Base-by-base conservation (phyloP, 1,284 basidiomycete species). In the Apiotrichum domesticum region DNA sequence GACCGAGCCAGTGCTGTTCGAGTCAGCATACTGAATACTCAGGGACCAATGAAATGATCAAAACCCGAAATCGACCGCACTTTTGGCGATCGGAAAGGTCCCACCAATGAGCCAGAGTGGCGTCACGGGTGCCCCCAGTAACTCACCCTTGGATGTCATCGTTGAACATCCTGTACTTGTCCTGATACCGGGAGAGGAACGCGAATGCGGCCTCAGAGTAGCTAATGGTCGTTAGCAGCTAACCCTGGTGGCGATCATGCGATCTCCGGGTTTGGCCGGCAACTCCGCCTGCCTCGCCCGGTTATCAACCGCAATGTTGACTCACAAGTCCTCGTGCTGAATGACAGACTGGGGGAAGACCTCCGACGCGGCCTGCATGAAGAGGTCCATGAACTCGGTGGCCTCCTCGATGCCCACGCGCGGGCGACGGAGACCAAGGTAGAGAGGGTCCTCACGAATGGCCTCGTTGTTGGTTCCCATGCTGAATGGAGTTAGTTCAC, bases 401-500 rank as follows among this genome's bases (percentile, higher is more conserved):
- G 78, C 71, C 67, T 85, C 84, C 42, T 79, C 78, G 34, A 85
- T 83, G 2, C 83, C 78, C 13, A 85, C 80, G 56, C 90, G 84
- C 61, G 82, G 83, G 66, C 85, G 83, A 52, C 87, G 82, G 50
- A 90, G 81, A 51, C 93, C 94, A 64, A 96, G 84, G 77, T 97
- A 97, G 15, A 96, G 80, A 2, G 91, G 90, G 76, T 96, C 91
- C 35, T 90, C 83, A 46, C 94, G 82, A 73, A 86, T 86, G 61
- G 81, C 78, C 65, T 90, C 81, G 62, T 84, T 95, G 79, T 95
- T 90, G 6, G 93, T 96, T 42, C 93, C 94, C 55, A 93, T 82
- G 76, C 73, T 75, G 53, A 13, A 50, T 6, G 32, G 21, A 9
- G 50, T 41, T 10, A 40, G 44, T 32, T 7, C 2, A 14, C 7